These are phyloP conservation scores for Alloascoidea hylecoeti DNA, from an alignment of 805 yeast genomes.

Conservation along the genomic window DNA sequence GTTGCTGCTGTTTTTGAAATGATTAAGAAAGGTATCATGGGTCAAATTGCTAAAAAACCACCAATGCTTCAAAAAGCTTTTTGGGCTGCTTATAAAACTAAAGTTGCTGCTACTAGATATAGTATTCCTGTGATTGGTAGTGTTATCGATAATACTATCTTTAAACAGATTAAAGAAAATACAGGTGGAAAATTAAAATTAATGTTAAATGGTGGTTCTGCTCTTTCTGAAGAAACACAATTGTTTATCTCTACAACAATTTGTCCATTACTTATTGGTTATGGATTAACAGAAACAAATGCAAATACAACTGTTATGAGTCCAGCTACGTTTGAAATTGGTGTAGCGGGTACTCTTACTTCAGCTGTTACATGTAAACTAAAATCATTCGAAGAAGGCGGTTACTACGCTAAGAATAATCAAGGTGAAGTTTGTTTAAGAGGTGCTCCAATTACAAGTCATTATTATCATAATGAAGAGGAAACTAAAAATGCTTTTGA, in stretches of 20 bases:
- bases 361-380: constrained; percentile 81
- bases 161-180: constrained; percentile 81
- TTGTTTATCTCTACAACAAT: constrained; percentile 60
- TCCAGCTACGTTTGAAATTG: constrained; percentile 52
- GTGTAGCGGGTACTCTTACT: constrained; percentile 70
- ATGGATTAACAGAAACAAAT: constrained; percentile 92
- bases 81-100: constrained; percentile 79
- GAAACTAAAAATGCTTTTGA: constrained; percentile 69
- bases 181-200: constrained; percentile 81
- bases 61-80: constrained; percentile 60
- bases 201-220: constrained; percentile 86
- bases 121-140: constrained; percentile 66
- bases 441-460: constrained; percentile 61
- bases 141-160: constrained; percentile 57
- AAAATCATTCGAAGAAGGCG: constrained; percentile 83
- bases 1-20: constrained; percentile 98
- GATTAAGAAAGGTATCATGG: constrained; percentile 81
- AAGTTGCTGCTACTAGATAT: constrained; percentile 43
- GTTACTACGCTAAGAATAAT: constrained; percentile 76
- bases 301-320: constrained; percentile 72
- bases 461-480: constrained; percentile 70
- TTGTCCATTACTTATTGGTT: constrained; percentile 85
- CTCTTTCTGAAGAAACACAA: constrained; percentile 73
- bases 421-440: constrained; percentile 85
- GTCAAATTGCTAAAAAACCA: constrained; percentile 58